phyloP scores from a whole-genome alignment of 2,329 filamentous ascomycete genomes.

The Fusarium foetens region DNA sequence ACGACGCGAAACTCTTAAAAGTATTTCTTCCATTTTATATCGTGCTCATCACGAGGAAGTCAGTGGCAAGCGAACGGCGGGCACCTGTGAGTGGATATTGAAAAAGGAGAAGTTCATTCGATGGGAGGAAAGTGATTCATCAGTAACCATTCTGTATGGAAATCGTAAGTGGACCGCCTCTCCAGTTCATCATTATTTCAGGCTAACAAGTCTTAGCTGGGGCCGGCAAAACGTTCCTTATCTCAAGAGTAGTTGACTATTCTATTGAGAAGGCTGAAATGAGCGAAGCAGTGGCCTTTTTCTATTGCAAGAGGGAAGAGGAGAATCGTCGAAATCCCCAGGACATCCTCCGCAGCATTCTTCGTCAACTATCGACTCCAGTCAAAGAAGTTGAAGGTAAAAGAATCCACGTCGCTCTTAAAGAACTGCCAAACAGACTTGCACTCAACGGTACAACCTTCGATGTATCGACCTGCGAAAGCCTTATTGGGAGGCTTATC shows the following conservation, averaged over 20 bases:
- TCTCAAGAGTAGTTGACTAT: not conserved
- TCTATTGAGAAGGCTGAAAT: accelerated
- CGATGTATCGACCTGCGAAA: accelerated
- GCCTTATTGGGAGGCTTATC: accelerated
- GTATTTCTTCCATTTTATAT: accelerated
- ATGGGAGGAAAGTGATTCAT: not conserved
- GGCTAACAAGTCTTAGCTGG: not conserved
- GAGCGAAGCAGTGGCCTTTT: accelerated
- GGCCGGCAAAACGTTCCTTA: accelerated
- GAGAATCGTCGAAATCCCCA: accelerated
- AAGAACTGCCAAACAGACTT: accelerated
- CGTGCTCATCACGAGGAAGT: accelerated
- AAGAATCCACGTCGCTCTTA: accelerated
- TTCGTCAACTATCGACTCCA: accelerated
- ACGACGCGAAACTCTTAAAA: accelerated
- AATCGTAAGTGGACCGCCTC: accelerated
- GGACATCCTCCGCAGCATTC: accelerated
- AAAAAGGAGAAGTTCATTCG: accelerated
- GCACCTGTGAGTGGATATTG: not conserved
- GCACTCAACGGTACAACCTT: accelerated
- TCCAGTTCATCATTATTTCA: too few species aligned
- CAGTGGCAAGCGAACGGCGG: accelerated
- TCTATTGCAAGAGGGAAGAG: not conserved
- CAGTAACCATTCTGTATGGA: accelerated
- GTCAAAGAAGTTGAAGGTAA: accelerated